A percentile compares a stretch with the other conserved stretches of the same genome.
Conservation (phyloP, 495 filamentous ascomycete species). For the Trichoderma parareesei region DNA sequence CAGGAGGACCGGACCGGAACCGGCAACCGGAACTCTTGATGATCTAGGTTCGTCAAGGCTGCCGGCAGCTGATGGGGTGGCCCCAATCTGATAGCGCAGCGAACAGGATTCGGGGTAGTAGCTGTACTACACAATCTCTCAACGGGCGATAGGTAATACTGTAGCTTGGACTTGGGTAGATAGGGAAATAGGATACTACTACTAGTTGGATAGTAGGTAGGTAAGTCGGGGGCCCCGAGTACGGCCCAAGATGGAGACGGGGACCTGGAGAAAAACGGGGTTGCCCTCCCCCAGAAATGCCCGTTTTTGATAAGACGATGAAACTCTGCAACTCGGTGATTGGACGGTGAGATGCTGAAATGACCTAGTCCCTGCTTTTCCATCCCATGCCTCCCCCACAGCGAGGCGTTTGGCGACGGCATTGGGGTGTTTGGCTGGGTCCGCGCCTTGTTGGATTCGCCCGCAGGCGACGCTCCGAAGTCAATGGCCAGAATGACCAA, state of each 20-base stretch:
- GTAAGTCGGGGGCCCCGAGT: not conserved
- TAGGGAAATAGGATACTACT: too few relatives aligned
- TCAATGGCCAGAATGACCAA: not conserved
- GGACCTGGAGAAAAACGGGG: slow-evolving; percentile 6
- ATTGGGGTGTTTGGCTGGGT: not conserved
- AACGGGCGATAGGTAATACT: too few relatives aligned
- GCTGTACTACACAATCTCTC: too few relatives aligned
- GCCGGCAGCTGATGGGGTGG: not conserved
- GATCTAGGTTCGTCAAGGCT: not conserved
- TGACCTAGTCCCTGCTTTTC: not conserved
- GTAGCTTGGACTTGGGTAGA: too few relatives aligned
- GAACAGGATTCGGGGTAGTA: too few relatives aligned
- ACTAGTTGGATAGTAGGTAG: not conserved
- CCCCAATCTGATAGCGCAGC: not conserved
- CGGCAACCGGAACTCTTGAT: not conserved
- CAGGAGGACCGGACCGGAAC: not conserved
- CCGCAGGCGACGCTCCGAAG: not conserved
- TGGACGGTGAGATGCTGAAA: not conserved
- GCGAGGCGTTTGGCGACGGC: not conserved
- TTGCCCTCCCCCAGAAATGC: not conserved
- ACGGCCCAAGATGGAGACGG: not conserved
- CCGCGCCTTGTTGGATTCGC: not conserved
- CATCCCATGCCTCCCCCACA: not conserved
- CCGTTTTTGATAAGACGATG: slow-evolving; percentile 6
- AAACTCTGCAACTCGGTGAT: not conserved